These are phyloP conservation scores for Micractinium sp. DNA, from an alignment of 139 green algal species.

Conservation along the genomic window DNA sequence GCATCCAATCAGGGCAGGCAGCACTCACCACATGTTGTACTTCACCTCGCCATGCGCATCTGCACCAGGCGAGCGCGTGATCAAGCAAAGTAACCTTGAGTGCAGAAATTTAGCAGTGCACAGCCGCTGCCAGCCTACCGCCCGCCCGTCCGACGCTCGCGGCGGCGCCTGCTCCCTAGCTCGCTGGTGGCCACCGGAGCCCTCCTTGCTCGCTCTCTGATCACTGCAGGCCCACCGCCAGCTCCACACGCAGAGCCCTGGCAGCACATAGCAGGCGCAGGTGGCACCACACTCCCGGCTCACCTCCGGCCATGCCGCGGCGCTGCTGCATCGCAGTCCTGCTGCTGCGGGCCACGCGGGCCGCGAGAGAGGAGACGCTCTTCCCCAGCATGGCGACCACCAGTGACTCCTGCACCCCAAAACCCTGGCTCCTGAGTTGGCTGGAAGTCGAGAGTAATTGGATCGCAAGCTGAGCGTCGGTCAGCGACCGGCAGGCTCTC, in stretches of 20 bases:
- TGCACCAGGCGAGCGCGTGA: constrained; percentile 3
- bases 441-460: too few relatives aligned
- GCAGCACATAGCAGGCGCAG: not conserved
- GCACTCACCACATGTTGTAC: constrained; percentile 39
- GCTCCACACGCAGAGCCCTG: not conserved
- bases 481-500: too few relatives aligned
- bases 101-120: too few relatives aligned
- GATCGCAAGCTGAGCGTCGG: too few relatives aligned
- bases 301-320: constrained; percentile 24
- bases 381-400: too few relatives aligned
- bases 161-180: too few relatives aligned
- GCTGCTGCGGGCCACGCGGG: not conserved
- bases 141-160: too few relatives aligned
- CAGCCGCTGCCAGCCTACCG: too few relatives aligned
- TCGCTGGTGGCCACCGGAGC: not conserved
- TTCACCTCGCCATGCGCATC: constrained; percentile 64
- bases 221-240: not conserved
- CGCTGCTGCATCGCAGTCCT: constrained; percentile 8
- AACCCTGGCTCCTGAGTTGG: too few relatives aligned
- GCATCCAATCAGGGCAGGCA: not conserved
- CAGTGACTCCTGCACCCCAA: too few relatives aligned
- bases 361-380: too few relatives aligned
- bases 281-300: not conserved
- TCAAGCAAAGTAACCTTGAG: too few relatives aligned
- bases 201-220: not conserved